A percentile compares a stretch with the other conserved stretches of the same genome.
phyloP scores from a whole-genome alignment of 2,329 filamentous ascomycete species.

The Sclerotinia spermophila region DNA sequence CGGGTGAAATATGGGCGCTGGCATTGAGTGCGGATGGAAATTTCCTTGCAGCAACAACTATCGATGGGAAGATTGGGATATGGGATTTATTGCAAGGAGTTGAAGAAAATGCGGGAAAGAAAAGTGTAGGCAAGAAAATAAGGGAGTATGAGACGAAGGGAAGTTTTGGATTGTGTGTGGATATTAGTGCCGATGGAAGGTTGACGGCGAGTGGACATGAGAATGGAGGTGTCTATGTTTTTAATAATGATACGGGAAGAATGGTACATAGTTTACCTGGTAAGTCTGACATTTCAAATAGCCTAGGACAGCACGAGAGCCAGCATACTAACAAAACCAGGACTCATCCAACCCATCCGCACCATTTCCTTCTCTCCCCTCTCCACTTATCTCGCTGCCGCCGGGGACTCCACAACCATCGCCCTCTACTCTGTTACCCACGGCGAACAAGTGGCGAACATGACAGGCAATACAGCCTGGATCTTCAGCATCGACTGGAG shows the following conservation, averaged over 20 bases:
- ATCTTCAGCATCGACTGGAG: constrained; percentile 91
- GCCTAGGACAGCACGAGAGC: neutral
- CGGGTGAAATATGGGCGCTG: constrained; percentile 81
- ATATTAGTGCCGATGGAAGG: constrained; percentile 73
- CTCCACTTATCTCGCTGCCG: constrained; percentile 79
- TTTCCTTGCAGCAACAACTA: constrained; percentile 81
- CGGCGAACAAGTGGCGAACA: constrained; percentile 85
- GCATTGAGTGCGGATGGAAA: constrained; percentile 79
- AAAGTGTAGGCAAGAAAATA: constrained; percentile 54
- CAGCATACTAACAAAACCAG: constrained; percentile 42
- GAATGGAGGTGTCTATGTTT: constrained; percentile 88
- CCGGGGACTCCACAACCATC: constrained; percentile 84
- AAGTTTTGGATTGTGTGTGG: constrained; percentile 85
- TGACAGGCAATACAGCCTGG: constrained; percentile 79
- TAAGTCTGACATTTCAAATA: constrained; percentile 39
- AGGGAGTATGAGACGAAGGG: constrained; percentile 87
- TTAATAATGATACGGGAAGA: constrained; percentile 85
- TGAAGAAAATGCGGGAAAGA: constrained; percentile 53
- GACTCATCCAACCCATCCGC: constrained; percentile 82
- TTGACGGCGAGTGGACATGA: constrained; percentile 91
- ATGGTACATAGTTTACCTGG: constrained; percentile 82
- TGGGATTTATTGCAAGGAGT: constrained; percentile 57
- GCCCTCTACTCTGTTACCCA: constrained; percentile 88
- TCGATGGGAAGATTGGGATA: constrained; percentile 83
- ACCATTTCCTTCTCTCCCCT: constrained; percentile 84